These are phyloP conservation scores for Podila clonocystis DNA, from an alignment of 192 early-diverging fungal genomes.

Conservation along the genomic window DNA sequence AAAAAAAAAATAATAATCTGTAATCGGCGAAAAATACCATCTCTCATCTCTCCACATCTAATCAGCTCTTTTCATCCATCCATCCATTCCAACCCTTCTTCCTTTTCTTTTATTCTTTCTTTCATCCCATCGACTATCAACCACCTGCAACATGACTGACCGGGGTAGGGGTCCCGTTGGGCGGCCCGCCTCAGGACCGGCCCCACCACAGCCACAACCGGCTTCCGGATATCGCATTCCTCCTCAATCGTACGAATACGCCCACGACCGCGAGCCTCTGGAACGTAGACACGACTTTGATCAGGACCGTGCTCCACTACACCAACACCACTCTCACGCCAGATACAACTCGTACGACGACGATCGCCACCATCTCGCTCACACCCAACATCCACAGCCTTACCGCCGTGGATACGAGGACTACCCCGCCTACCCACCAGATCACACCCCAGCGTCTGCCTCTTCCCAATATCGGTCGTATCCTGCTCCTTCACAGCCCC, in stretches of 20 bases:
- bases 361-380: background rate
- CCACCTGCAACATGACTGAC: background rate
- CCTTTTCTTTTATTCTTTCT: too few species aligned
- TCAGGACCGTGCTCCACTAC: constrained; percentile 2
- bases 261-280: constrained; percentile 2
- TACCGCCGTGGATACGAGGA: background rate
- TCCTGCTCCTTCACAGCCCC: background rate
- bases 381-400: background rate
- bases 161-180: background rate
- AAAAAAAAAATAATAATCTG: too few species aligned
- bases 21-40: too few species aligned
- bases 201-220: background rate
- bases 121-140: background rate
- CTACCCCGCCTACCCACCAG: background rate
- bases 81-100: too few species aligned
- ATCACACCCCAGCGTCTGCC: constrained; percentile 4
- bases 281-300: constrained; percentile 1
- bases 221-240: constrained; percentile 3
- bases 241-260: background rate
- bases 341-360: constrained; percentile 3
- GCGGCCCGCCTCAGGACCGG: constrained; percentile 1
- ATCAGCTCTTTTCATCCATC: too few species aligned
- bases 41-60: too few species aligned
- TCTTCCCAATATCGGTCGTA: background rate
- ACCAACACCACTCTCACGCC: constrained; percentile 14